Percentiles rank a stretch among this genome's conserved stretches.
Evolutionary conservation across 2,329 filamentous ascomycete genomes (phyloP).

Genomic region (Xylariaceae sp.): DNA sequence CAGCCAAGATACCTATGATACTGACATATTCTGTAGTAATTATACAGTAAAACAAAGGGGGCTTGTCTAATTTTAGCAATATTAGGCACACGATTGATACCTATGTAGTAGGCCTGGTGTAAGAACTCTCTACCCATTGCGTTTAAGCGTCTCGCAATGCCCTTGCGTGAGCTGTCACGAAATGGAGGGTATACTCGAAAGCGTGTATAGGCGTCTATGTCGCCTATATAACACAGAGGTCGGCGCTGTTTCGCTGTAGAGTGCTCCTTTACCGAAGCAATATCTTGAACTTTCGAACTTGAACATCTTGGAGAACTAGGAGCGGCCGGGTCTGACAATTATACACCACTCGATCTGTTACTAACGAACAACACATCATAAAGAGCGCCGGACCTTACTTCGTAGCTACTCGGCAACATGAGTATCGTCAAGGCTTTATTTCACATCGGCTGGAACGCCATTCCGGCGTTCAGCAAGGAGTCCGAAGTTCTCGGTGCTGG

Average conservation of each 20-base stretch:
- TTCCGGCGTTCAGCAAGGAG: conserved; percentile 16
- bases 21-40: too few species aligned
- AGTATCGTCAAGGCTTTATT: conserved; percentile 9
- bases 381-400: not conserved
- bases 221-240: not conserved
- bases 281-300: too few species aligned
- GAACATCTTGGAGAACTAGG: too few species aligned
- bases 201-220: not conserved
- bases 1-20: too few species aligned
- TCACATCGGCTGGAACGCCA: conserved; percentile 7
- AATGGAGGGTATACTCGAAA: too few species aligned
- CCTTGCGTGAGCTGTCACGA: not conserved
- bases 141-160: not conserved
- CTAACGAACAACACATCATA: not conserved
- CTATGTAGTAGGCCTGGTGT: not conserved
- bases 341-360: not conserved
- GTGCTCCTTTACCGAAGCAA: not conserved
- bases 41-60: not conserved
- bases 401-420: conserved; percentile 3
- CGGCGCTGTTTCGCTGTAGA: not conserved
- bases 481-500: conserved; percentile 1
- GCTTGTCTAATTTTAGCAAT: not conserved
- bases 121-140: not conserved
- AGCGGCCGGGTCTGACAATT: too few species aligned
- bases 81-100: not conserved